phyloP scores from a whole-genome alignment of 73 alveolate species.

The Effrenium voratum region DNA sequence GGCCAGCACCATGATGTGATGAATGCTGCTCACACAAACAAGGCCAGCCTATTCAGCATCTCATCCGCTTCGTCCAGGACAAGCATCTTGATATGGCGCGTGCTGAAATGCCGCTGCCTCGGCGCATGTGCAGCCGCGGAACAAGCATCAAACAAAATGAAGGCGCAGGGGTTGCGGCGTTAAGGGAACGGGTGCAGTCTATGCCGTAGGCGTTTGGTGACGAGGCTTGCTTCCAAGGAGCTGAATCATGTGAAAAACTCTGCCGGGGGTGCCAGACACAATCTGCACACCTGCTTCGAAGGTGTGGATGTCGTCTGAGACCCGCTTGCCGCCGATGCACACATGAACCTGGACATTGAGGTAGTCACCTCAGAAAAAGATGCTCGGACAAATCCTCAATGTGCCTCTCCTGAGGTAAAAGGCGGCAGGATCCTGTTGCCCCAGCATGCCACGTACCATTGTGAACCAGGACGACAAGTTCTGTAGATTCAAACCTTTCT shows the following conservation, averaged over 20 bases:
- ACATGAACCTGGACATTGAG: constrained; percentile 96
- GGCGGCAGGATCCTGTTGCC: too few species aligned
- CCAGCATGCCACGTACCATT: too few species aligned
- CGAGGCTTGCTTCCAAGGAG: neutral
- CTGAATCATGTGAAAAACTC: constrained; percentile 96
- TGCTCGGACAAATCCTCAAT: neutral
- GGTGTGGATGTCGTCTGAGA: constrained; percentile 95
- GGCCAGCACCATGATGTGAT: too few species aligned
- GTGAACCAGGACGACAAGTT: too few species aligned
- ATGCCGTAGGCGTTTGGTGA: too few species aligned
- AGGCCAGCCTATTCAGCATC: constrained; percentile 98
- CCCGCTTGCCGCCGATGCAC: constrained; percentile 96
- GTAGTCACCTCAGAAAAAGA: constrained; percentile 95
- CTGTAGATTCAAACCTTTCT: too few species aligned
- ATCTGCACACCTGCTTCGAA: constrained; percentile 96
- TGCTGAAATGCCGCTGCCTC: constrained; percentile 95
- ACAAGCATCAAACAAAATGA: too few species aligned
- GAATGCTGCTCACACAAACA: too few species aligned
- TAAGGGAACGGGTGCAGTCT: too few species aligned
- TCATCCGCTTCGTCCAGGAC: constrained; percentile 99
- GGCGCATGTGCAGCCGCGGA: too few species aligned
- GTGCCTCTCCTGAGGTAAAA: too few species aligned
- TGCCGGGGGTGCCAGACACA: constrained; percentile 96
- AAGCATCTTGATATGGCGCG: constrained; percentile 96
- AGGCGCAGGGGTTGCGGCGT: too few species aligned